Percentiles rank a stretch among this genome's conserved stretches.
Evolutionary conservation across 2,329 filamentous ascomycete species (phyloP).

Genomic region (Xylariaceae sp.): DNA sequence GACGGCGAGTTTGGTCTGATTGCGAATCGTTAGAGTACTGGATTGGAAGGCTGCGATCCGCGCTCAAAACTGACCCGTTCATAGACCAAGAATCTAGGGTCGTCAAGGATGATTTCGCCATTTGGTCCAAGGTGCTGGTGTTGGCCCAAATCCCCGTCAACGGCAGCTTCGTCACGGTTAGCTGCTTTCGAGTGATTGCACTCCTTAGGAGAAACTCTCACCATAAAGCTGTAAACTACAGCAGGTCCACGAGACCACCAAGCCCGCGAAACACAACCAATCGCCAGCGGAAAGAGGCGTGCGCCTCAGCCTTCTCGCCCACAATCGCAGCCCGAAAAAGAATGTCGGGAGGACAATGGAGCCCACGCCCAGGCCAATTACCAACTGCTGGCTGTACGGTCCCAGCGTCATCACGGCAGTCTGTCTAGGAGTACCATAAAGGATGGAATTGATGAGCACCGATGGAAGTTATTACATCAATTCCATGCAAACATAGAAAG

Average conservation of each 20-base stretch:
- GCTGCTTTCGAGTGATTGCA: neutral
- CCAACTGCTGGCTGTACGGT: conserved; percentile 15
- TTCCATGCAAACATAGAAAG: no score
- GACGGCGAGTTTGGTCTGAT: conserved; percentile 20
- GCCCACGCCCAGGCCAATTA: conserved; percentile 16
- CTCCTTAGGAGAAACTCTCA: neutral
- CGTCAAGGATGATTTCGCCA: conserved; percentile 16
- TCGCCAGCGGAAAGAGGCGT: conserved; percentile 13
- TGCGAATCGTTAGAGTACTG: neutral
- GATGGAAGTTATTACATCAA: no score
- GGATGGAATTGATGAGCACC: neutral
- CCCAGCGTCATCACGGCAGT: neutral
- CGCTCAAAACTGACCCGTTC: conserved; percentile 16
- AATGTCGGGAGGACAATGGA: conserved; percentile 17
- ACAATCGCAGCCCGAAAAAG: conserved; percentile 13
- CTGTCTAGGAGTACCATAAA: neutral
- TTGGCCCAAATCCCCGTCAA: conserved; percentile 18
- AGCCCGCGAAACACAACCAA: conserved; percentile 9
- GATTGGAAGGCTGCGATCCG: neutral
- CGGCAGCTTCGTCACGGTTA: conserved; percentile 8
- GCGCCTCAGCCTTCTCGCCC: conserved; percentile 13
- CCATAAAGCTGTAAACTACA: conserved; percentile 13
- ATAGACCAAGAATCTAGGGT: conserved; percentile 19
- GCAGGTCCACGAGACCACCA: conserved; percentile 13
- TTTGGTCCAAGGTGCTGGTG: conserved; percentile 16